These are phyloP conservation scores for Ilyonectria robusta DNA, from an alignment of 2,329 filamentous ascomycete species.

Conservation along the genomic window DNA sequence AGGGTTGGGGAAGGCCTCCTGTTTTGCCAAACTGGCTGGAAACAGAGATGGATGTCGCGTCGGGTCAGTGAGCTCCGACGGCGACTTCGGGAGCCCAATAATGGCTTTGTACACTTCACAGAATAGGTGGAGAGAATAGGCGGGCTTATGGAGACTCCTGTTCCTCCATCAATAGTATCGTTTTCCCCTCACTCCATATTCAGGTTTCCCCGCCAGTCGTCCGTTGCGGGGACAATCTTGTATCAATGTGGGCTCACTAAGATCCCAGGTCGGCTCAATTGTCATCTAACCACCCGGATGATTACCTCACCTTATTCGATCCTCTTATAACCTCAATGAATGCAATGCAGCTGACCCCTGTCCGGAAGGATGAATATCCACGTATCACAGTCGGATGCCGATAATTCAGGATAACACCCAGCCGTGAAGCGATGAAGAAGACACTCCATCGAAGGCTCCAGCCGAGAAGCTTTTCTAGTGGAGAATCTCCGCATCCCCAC, in stretches of 20 bases:
- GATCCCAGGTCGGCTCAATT: slow-evolving; percentile 31
- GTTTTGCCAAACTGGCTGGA: slow-evolving; percentile 72
- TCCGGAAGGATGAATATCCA: slow-evolving; percentile 38
- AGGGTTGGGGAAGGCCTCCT: slow-evolving; percentile 73
- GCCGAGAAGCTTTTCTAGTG: slow-evolving; percentile 35
- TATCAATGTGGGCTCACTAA: slow-evolving; percentile 35
- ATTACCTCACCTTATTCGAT: slow-evolving; percentile 34
- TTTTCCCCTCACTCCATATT: slow-evolving; percentile 24
- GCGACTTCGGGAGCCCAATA: background rate
- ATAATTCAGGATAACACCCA: slow-evolving; percentile 11
- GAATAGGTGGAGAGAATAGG: background rate
- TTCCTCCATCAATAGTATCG: slow-evolving; percentile 47
- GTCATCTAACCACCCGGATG: slow-evolving; percentile 37
- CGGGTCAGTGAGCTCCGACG: slow-evolving; percentile 34
- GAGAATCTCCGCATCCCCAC: slow-evolving; percentile 42
- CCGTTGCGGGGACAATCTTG: slow-evolving; percentile 34
- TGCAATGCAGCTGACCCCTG: slow-evolving; percentile 27
- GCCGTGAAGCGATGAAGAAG: slow-evolving; percentile 19
- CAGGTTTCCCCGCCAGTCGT: slow-evolving; percentile 18
- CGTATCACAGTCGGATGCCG: slow-evolving; percentile 35
- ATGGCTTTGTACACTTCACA: background rate
- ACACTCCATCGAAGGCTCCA: slow-evolving; percentile 18
- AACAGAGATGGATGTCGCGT: slow-evolving; percentile 60
- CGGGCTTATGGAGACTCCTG: background rate
- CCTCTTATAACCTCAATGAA: slow-evolving; percentile 35